These are phyloP conservation scores for Aspergillus carbonarius DNA, from an alignment of 2,329 filamentous ascomycete genomes.

Conservation along the genomic window DNA sequence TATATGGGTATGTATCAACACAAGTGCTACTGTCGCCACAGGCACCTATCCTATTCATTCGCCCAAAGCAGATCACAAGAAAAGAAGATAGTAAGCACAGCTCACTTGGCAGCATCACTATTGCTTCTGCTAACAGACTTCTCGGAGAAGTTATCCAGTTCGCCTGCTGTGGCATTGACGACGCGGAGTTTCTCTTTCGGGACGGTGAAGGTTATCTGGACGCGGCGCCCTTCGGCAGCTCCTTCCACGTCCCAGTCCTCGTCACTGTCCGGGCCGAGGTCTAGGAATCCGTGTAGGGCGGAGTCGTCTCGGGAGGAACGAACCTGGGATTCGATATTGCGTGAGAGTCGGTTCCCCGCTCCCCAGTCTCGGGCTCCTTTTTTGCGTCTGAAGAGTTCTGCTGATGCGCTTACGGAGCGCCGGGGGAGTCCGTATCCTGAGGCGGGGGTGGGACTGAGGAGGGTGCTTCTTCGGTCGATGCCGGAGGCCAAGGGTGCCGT, in stretches of 20 bases:
- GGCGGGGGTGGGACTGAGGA: conserved; percentile 16
- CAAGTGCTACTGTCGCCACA: not conserved
- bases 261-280: conserved; percentile 29
- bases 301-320: conserved; percentile 26
- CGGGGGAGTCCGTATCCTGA: conserved; percentile 33
- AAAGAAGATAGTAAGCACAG: not conserved
- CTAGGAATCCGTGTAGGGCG: conserved; percentile 25
- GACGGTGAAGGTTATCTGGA: conserved; percentile 90
- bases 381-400: conserved; percentile 49
- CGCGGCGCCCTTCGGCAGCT: conserved; percentile 67
- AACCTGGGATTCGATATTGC: conserved; percentile 16
- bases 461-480: conserved; percentile 27
- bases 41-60: not conserved
- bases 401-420: conserved; percentile 50
- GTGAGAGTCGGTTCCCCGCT: conserved; percentile 32
- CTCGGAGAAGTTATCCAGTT: conserved; percentile 34
- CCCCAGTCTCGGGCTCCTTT: conserved; percentile 56
- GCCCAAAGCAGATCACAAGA: not conserved
- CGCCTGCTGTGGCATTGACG: conserved; percentile 69
- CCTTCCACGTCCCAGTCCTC: conserved; percentile 74
- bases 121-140: conserved; percentile 26
- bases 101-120: conserved; percentile 12
- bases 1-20: not conserved
- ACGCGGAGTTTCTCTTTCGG: conserved; percentile 82
- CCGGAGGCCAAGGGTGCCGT: conserved; percentile 27